These are phyloP conservation scores for Artemisia argyi DNA, from an alignment of 129 eudicot genomes.

Conservation along the genomic window DNA sequence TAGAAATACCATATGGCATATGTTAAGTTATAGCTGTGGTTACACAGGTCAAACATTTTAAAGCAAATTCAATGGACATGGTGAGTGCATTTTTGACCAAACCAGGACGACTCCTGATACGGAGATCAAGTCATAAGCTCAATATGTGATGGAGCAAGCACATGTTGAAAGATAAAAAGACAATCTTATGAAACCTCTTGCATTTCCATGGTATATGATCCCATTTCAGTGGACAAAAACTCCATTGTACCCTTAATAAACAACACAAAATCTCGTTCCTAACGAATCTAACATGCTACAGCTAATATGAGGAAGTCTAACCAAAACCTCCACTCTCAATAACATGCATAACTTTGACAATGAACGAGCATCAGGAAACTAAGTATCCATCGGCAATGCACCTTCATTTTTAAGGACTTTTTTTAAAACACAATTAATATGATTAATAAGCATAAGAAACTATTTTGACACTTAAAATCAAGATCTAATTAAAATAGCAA, in stretches of 20 bases:
- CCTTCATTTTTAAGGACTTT: not conserved
- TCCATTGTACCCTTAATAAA: not conserved
- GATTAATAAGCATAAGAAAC: slow-evolving; percentile 4
- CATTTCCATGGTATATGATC: not conserved
- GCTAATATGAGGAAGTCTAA: not conserved
- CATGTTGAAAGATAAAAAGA: not conserved
- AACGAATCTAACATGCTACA: not conserved
- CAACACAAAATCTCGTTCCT: not conserved
- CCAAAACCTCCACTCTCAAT: not conserved
- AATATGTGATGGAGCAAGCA: not conserved
- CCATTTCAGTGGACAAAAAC: not conserved
- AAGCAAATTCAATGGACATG: no score
- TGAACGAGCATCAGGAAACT: not conserved
- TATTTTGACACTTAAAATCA: not conserved
- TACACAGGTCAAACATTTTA: no score
- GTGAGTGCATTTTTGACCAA: no score
- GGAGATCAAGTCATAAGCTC: not conserved
- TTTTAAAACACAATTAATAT: slow-evolving; percentile 2
- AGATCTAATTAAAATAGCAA: slow-evolving; percentile 44
- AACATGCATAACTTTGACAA: not conserved
- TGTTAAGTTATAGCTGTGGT: no score
- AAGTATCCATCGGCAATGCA: not conserved
- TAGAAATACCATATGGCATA: no score
- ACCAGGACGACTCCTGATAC: no score
- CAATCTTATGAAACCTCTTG: not conserved